Evolutionary conservation across 2,329 filamentous ascomycete genomes (phyloP), one percentile per base, ranked within the genome.

Genomic region (Hawksworthiomyces lignivorus): DNA sequence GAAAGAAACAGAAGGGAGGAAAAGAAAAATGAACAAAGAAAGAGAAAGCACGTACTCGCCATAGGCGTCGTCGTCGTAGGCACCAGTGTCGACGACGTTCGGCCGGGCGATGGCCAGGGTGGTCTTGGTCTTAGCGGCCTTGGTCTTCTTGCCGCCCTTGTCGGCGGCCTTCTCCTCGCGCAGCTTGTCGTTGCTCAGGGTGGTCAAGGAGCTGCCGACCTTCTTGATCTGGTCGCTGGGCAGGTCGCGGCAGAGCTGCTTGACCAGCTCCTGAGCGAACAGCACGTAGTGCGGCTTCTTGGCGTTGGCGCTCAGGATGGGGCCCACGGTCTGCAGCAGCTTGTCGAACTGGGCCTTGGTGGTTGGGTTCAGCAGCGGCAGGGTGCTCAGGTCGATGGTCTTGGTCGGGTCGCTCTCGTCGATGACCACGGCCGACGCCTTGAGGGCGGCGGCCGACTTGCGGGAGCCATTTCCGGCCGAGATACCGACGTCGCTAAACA

Each of bases 191-290:
- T 98, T 98, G 60, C 87, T 77, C 43, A 95, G 74, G 5, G 88
- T 83, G n/a, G 89, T 95, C 56, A 98, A 67, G 5, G 77, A 75
- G 62, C 85, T 94, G 11, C 87, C 79, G 51, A 95, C 78, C 74
- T 97, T 97, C 77, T 97, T 96, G 67, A 97, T 89, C 68, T 97
- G 88, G 44, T 92, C 83, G 60, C 87, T 94, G 12, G 84, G 81
- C 52, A 98, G 66, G 21, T 95, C 89, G 66, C 88, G 89, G 54
- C 82, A 78, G 33, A 97, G 75, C 57, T 87, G 80, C 72, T 94
- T 95, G 50, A 77, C 67, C 57, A 98, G 92, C 57, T 97, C 92
- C 62, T 90, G 85, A 43, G 94, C 72, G 73, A 96, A 97, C 32
- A 94, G 67, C 24, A 78, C 67, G 66, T 97, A 98, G 53, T 95